phyloP scores from a whole-genome alignment of 768 basidiomycete genomes.

The Lactarius akahatsu region DNA sequence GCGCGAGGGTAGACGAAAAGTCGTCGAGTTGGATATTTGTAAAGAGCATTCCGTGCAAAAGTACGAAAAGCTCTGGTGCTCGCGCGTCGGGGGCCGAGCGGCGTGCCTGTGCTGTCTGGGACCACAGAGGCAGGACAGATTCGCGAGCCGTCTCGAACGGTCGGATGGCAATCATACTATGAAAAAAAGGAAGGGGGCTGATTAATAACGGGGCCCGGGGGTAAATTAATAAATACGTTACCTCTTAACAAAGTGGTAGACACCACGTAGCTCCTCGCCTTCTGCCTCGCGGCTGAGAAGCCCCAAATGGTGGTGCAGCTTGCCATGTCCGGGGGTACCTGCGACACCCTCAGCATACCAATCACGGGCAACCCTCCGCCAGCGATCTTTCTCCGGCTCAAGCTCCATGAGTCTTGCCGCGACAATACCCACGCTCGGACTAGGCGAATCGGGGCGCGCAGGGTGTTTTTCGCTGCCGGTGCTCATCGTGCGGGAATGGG shows the following conservation, averaged over 20 bases:
- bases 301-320: conserved; percentile 92
- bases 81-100: conserved; percentile 75
- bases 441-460: conserved; percentile 35
- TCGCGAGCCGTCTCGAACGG: conserved; percentile 88
- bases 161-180: conserved; percentile 87
- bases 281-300: conserved; percentile 81
- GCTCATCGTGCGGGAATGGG: conserved; percentile 24
- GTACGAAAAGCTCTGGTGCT: conserved; percentile 78
- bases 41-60: conserved; percentile 96
- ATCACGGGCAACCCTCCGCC: conserved; percentile 84
- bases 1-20: conserved; percentile 75
- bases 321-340: conserved; percentile 90
- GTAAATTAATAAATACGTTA: conserved; percentile 38
- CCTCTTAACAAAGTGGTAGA: conserved; percentile 97
- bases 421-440: conserved; percentile 79
- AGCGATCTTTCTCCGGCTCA: conserved; percentile 88
- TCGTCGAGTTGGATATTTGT: conserved; percentile 94
- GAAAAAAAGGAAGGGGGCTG: not conserved
- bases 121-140: conserved; percentile 88
- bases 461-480: conserved; percentile 24
- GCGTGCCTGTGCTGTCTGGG: conserved; percentile 65
- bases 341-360: conserved; percentile 91
- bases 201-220: conserved; percentile 3
- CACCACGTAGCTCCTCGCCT: conserved; percentile 74
- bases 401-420: conserved; percentile 82